Evolutionary conservation across 768 basidiomycete species (phyloP), one percentile per base, ranked within the genome.

Genomic region (Leucogyrophana mollusca): DNA sequence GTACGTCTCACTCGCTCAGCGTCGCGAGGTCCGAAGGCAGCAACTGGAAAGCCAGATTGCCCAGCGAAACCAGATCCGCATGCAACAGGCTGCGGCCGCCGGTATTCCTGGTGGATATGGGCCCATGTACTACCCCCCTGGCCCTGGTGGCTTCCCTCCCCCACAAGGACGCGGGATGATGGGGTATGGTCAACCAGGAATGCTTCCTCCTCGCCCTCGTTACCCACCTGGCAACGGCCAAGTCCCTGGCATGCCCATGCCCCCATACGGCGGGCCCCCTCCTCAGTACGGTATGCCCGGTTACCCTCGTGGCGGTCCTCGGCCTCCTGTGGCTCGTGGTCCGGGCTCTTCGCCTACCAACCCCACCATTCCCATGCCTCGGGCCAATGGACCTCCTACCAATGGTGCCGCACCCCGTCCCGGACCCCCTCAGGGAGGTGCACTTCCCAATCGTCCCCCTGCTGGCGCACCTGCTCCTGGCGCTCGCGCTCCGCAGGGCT

Each of bases 31-130:
- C 61, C 90, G 96, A 67, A 83, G 94, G 62, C 95, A 98, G 69
- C 94, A 98, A 68, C 81, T 99, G 57, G 96, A 98, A 75, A 94
- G 90, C 64, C 96, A 98, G 78, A 94, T 97, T 63, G 92, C 92
- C 53, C 94, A 97, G 72, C 93, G 96, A 65, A 90, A 92, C 72
- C 92, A 97, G 72, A 92, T 94, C 66, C 80, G 95, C 52, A 87
- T 94, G 82, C 93, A 94, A 63, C 95, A 97, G 76, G 89, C 90
- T 51, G 91, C 89, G 50, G 90, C 90, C 37, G 87, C 89, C 54
- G 68, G 83, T 41, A 77, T 94, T 48, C 87, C 91, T 43, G 80
- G 82, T 53, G 83, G 87, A 51, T 36, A 67, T 61, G 36, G 54
- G 64, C 22, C 55, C 56, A 5, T 52, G 50, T 27, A 63, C 64